phyloP scores from a whole-genome alignment of 1,139 yeast species.

The Kurtzmaniella quercitrusa region DNA sequence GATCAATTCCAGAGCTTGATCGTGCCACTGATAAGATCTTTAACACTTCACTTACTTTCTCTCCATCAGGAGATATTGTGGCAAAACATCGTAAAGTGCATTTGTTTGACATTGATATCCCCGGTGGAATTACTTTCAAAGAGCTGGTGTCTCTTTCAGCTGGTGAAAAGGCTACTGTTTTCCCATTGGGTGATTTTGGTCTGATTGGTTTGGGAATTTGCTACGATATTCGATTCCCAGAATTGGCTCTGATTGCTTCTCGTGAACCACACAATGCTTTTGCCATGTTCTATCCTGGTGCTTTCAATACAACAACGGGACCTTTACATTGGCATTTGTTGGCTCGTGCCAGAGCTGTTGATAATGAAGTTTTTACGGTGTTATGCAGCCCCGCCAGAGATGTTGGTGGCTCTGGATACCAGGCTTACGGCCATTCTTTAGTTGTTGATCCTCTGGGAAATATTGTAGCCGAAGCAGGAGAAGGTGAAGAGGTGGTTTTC shows the following conservation, averaged over 20 bases:
- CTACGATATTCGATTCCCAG: conserved; percentile 91
- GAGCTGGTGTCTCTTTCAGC: conserved; percentile 74
- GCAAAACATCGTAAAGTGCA: conserved; percentile 90
- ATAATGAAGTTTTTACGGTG: conserved; percentile 76
- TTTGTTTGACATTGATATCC: conserved; percentile 87
- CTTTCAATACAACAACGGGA: conserved; percentile 93
- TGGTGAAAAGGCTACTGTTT: conserved; percentile 77
- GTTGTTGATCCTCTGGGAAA: conserved; percentile 86
- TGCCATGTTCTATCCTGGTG: conserved; percentile 93
- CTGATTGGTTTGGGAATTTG: conserved; percentile 87
- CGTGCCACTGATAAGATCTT: conserved; percentile 49
- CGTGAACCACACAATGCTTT: conserved; percentile 65
- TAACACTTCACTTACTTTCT: conserved; percentile 79
- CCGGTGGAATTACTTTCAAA: conserved; percentile 80
- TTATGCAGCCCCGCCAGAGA: conserved; percentile 90
- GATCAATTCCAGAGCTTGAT: conserved; percentile 80
- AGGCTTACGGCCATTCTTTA: conserved; percentile 89
- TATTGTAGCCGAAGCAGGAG: conserved; percentile 78
- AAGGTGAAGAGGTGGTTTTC: conserved; percentile 74
- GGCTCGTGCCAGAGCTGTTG: conserved; percentile 85
- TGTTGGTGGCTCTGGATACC: conserved; percentile 60
- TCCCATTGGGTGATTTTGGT: conserved; percentile 66
- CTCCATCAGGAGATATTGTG: conserved; percentile 65
- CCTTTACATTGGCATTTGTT: conserved; percentile 91
- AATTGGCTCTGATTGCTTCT: conserved; percentile 77